A percentile compares a stretch with the other conserved stretches of the same genome.
Evolutionary conservation across 2,329 filamentous ascomycete genomes (phyloP).

Genomic region (Hypoxylon sp.): DNA sequence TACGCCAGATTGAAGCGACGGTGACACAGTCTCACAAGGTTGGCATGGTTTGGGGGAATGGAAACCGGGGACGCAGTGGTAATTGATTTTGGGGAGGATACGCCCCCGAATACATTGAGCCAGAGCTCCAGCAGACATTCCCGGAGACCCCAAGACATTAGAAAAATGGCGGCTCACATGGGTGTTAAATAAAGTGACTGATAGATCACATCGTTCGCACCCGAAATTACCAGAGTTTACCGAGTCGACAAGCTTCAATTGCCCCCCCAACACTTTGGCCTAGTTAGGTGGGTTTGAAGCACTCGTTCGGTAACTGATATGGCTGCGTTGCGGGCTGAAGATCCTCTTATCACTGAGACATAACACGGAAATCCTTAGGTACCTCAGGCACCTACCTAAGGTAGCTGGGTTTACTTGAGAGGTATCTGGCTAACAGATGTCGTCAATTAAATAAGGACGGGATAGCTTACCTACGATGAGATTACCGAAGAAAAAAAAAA

Average conservation of each 20-base stretch:
- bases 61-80: neutral
- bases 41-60: conserved; percentile 1
- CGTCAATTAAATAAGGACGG: too few species aligned
- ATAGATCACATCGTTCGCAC: too few species aligned
- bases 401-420: too few species aligned
- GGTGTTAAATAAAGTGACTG: neutral
- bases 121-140: neutral
- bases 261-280: too few species aligned
- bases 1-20: neutral
- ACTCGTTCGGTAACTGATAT: too few species aligned
- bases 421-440: too few species aligned
- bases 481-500: neutral
- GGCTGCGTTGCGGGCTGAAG: too few species aligned
- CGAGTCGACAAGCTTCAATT: neutral
- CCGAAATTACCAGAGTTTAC: neutral
- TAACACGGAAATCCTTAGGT: too few species aligned
- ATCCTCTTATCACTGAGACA: too few species aligned
- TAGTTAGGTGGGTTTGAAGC: too few species aligned
- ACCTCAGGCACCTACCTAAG: too few species aligned
- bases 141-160: neutral
- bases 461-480: too few species aligned
- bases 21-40: neutral
- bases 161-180: neutral
- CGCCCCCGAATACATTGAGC: neutral
- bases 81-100: conserved; percentile 4